Evolutionary conservation across 2,329 filamentous ascomycete species (phyloP), one percentile per base, ranked within the genome.

Genomic region (Aspergillus costaricaensis): DNA sequence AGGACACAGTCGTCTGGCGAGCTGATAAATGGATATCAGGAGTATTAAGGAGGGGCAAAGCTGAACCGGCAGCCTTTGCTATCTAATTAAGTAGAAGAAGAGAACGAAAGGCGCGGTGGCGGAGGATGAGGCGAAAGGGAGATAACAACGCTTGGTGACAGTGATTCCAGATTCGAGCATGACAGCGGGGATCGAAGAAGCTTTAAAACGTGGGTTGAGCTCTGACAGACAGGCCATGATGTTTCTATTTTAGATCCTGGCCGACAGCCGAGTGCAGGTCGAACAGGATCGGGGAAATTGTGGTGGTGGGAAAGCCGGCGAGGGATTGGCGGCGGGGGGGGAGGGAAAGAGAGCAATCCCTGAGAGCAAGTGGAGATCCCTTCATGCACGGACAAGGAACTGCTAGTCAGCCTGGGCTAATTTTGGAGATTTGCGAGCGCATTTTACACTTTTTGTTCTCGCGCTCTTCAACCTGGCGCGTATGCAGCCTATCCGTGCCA

Each of bases 1-100:
- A 63, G 57, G 57, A 62, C 57, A 51, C 55, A 62, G 62, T 64
- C 55, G 62, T 27, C 52, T 59, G 52, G 54, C 61, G 60, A 64
- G 59, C 57, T 47, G 51, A 57, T 63, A 65, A 27, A n/a, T n/a
- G 47, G 21, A 48, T 55, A 57, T 50, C 43, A 23, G 38, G 48
- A n/a, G 43, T 50, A 63, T 58, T 66, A 70, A 72, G 59, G 32
- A 36, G 12, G 59, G 63, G 72, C 70, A 76, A 77, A 77, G 72
- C 74, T 76, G 73, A 69, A 67, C 76, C 76, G 72, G 76, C 76
- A 78, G 76, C 70, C 68, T 74, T 70, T 70, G 68, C 70, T 68
- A 65, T 74, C 70, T 75, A 72, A 68, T 66, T 66, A 67, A 50
- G 59, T 63, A 36, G 32, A 14, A 36, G 32, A 70, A 60, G 59